These are phyloP conservation scores for Poronia punctata DNA, from an alignment of 495 filamentous ascomycete genomes.

Conservation along the genomic window DNA sequence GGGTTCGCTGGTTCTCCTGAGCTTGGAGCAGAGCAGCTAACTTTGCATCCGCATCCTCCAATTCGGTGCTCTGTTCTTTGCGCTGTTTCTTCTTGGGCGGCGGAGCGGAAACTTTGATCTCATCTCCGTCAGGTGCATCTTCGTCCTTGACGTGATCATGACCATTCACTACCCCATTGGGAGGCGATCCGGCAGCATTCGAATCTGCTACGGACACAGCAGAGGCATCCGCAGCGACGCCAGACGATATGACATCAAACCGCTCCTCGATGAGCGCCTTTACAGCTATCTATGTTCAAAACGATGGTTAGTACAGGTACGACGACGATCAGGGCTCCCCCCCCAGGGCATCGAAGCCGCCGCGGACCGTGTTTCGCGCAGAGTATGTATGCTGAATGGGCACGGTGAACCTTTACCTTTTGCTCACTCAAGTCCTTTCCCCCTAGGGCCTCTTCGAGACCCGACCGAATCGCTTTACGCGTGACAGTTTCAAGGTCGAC, in stretches of 20 bases:
- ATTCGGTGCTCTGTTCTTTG: conserved; percentile 38
- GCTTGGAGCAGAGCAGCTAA: conserved; percentile 85
- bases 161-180: conserved; percentile 25
- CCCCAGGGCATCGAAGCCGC: too few species aligned
- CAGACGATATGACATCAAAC: conserved; percentile 71
- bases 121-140: conserved; percentile 27
- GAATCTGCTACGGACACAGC: conserved; percentile 21
- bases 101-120: conserved; percentile 46
- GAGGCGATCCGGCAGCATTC: conserved; percentile 13
- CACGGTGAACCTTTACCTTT: conserved; percentile 61
- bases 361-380: too few species aligned
- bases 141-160: conserved; percentile 24
- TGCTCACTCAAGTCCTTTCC: conserved; percentile 77
- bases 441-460: conserved; percentile 61
- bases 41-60: conserved; percentile 70
- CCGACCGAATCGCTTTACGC: conserved; percentile 84
- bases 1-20: conserved; percentile 69
- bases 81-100: conserved; percentile 52
- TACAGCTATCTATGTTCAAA: conserved; percentile 56
- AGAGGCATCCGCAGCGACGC: conserved; percentile 27
- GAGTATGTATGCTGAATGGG: too few species aligned
- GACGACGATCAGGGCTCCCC: too few species aligned
- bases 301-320: conserved; percentile 9
- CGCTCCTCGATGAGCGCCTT: conserved; percentile 80
- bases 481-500: conserved; percentile 88